Evolutionary conservation across 2,329 filamentous ascomycete genomes (phyloP).

Genomic region (Aspergillus oerlinghausenensis): DNA sequence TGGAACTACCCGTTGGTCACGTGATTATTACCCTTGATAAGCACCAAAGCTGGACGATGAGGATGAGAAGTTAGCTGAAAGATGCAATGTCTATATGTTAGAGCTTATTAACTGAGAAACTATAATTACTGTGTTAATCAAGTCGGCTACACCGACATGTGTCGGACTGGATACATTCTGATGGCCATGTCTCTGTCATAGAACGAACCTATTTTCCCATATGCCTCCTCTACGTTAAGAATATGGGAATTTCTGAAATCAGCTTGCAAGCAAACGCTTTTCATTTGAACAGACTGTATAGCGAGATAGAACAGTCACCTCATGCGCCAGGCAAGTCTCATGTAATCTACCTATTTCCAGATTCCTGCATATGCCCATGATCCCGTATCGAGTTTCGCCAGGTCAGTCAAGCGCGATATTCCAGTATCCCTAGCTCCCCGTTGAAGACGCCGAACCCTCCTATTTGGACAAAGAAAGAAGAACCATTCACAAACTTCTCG

Average conservation of each 20-base stretch:
- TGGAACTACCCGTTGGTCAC: not conserved
- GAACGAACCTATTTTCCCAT: not conserved
- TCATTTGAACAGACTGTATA: constrained; percentile 19
- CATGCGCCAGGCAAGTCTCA: constrained; percentile 15
- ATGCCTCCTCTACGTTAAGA: not conserved
- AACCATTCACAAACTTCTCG: constrained; percentile 16
- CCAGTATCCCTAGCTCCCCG: constrained; percentile 15
- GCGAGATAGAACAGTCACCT: constrained; percentile 11
- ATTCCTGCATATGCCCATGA: constrained; percentile 21
- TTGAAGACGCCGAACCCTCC: constrained; percentile 20
- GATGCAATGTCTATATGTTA: no score
- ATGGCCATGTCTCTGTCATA: not conserved
- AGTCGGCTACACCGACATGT: not conserved
- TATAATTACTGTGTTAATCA: no score
- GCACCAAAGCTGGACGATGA: no score
- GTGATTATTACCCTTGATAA: not conserved
- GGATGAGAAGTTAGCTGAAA: no score
- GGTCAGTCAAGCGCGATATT: constrained; percentile 17
- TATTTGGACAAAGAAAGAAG: constrained; percentile 19
- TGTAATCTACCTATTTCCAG: constrained; percentile 17
- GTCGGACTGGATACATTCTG: not conserved
- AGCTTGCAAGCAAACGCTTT: constrained; percentile 8
- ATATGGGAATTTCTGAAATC: not conserved
- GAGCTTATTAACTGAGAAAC: no score
- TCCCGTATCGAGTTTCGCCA: constrained; percentile 16